Base-by-base conservation (phyloP, 495 filamentous ascomycete species). In the Penicillium psychrofluorescens region DNA sequence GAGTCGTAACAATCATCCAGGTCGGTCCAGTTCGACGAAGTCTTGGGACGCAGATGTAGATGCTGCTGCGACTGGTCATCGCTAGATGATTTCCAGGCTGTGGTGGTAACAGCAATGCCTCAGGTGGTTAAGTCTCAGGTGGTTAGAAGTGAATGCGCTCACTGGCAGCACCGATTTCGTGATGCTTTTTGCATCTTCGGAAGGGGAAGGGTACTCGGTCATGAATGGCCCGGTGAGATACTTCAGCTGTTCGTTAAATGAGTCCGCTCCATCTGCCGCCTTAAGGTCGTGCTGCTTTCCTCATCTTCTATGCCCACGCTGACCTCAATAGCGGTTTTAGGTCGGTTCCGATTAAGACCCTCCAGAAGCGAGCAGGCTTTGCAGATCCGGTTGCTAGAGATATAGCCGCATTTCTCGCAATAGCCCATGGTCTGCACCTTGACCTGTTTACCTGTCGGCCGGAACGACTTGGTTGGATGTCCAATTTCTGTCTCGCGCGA, bases 361-460 rank as follows among this genome's bases (percentile, higher is more conserved):
- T 97, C 90, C 10, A 98, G 77, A 12, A 98, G 71, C 44, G 78
- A 81, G 66, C 92, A 98, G 1, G 92, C 92, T 64, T 98, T 94
- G 66, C 92, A 98, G 35, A 95, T 78, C n/a, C 76, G 74, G 62
- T 97, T 92, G 57, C 89, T 95, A 0, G 91, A 95, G 59, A 98
- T 84, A 57, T 98, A 98, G 9, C 92, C 92, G 52, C 92, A 98
- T 27, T 79, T 81, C 54, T 77, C 80, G 56, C 92, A 98, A 51
- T 80, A 85, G 6, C 89, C 85, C 45, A 95, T 73, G n/a, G 77
- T 80, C 62, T 97, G 92, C 44, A 62, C 66, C 29, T 75, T 70
- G 12, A 78, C 43, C 41, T 65, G 68, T 40, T 64, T 74, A 28
- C 31, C 40, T 33, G 57, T 47, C 31, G 43, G 56, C 6, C 13